Base-by-base conservation (phyloP, 495 filamentous ascomycete species). In the Chaetomium fimeti region DNA sequence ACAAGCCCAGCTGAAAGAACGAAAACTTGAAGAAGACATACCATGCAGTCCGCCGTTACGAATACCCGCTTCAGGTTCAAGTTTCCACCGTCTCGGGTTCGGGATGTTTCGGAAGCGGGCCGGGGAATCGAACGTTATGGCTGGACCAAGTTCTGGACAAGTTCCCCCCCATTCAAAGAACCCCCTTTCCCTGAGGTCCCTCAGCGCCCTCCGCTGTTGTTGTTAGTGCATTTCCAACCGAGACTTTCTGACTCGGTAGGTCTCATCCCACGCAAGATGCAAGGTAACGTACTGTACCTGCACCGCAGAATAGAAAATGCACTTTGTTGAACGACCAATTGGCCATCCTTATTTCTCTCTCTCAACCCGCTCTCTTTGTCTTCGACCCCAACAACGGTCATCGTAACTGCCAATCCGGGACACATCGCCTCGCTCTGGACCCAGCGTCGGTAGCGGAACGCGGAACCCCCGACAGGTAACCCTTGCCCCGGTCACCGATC, bases 381-480 rank as follows among this genome's bases (percentile, higher is more conserved):
- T 13, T 32, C 32, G 27, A 20, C 52, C 52, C 47, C n/a, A 3
- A 24, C 24, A 28, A 28, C 24, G 11, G 48, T 12, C 48, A 52
- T 52, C 6, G 40, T 24, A n/a, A 32, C 55, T 59, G 59, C 66
- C 62, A 65, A 58, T 64, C 54, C 59, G 58, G 40, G 59, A 48
- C n/a, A 20, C 32, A 5, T 36, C 32, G 8, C 32, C 3, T 36
- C 32, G 45, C 8, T 42, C 24, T 53, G 16, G 38, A 12, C 59
- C 62, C 57, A 68, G 62, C 62, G 47, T 61, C 59, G 49, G 60
- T 43, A 53, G 48, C 60, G 49, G 51, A 55, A 55, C 25, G 22
- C 60, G 49, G 51, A 55, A 47, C 9, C 60, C 40, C 12, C 58
- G 45, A 47, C 38, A 32, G 42, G 32, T 11, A n/a, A 32, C 15